Conservation (phyloP, 2,329 filamentous ascomycete species). For the Botryotinia calthae region DNA sequence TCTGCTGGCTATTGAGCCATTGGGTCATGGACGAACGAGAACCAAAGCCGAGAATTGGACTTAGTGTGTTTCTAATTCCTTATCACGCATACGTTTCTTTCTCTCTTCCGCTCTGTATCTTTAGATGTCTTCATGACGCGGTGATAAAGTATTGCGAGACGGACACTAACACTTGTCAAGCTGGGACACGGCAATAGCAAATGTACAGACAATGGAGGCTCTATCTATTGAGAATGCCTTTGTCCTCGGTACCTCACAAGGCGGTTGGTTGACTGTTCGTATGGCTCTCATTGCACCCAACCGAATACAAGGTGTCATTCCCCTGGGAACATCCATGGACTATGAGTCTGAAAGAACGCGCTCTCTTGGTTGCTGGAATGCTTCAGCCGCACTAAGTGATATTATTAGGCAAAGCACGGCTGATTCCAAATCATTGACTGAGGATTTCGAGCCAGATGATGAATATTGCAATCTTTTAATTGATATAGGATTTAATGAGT, state of each 20-base stretch:
- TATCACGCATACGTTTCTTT: background rate
- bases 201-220: slow-evolving; percentile 54
- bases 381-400: slow-evolving; percentile 43
- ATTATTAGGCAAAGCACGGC: slow-evolving; percentile 40
- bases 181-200: slow-evolving; percentile 55
- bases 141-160: background rate
- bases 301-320: slow-evolving; percentile 48
- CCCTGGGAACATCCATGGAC: slow-evolving; percentile 53
- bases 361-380: slow-evolving; percentile 50
- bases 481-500: slow-evolving; percentile 46
- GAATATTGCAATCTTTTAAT: slow-evolving; percentile 48
- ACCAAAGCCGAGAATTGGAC: slow-evolving; percentile 47
- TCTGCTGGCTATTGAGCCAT: slow-evolving; percentile 52
- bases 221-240: slow-evolving; percentile 49
- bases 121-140: background rate
- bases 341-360: slow-evolving; percentile 49
- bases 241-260: slow-evolving; percentile 51
- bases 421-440: slow-evolving; percentile 37
- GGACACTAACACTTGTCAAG: background rate
- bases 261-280: slow-evolving; percentile 50
- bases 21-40: slow-evolving; percentile 51
- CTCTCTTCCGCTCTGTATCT: background rate
- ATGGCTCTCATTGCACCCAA: slow-evolving; percentile 52
- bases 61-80: slow-evolving; percentile 36
- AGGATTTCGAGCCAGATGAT: slow-evolving; percentile 49